phyloP scores from a whole-genome alignment of 2,329 filamentous ascomycete genomes.

The Aspergillus eucalypticola region DNA sequence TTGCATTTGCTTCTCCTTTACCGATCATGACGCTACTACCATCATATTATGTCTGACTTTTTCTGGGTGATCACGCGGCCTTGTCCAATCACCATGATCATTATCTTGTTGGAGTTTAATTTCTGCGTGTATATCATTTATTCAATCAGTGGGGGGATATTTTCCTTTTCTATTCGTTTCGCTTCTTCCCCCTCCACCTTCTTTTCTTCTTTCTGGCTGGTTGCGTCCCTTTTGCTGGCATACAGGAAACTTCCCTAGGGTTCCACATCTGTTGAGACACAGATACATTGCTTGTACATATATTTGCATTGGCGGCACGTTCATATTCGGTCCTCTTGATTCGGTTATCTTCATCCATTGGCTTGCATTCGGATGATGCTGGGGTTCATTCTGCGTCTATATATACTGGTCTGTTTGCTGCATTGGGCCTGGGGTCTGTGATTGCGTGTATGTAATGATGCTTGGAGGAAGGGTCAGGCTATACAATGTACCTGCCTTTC shows the following conservation, averaged over 20 bases:
- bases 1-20: neutral
- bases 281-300: conserved; percentile 38
- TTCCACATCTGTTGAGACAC: conserved; percentile 11
- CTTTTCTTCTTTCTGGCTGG: conserved; percentile 2
- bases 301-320: conserved; percentile 30
- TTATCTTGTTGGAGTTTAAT: conserved; percentile 6
- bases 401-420: conserved; percentile 21
- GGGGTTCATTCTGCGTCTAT: conserved; percentile 18
- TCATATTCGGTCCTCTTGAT: conserved; percentile 17
- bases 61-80: neutral
- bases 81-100: neutral
- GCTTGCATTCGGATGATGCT: conserved; percentile 10
- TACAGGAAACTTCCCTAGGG: conserved; percentile 15
- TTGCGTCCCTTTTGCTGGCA: conserved; percentile 20
- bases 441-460: conserved; percentile 23
- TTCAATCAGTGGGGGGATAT: neutral
- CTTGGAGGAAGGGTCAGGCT: conserved; percentile 16
- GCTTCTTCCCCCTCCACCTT: neutral
- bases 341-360: conserved; percentile 15
- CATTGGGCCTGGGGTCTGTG: conserved; percentile 17
- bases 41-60: neutral
- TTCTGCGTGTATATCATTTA: conserved; percentile 25
- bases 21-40: neutral
- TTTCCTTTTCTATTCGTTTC: neutral
- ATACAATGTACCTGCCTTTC: conserved; percentile 15